Evolutionary conservation across 768 basidiomycete species (phyloP).

Genomic region (Rubroboletus pulcherrimus): DNA sequence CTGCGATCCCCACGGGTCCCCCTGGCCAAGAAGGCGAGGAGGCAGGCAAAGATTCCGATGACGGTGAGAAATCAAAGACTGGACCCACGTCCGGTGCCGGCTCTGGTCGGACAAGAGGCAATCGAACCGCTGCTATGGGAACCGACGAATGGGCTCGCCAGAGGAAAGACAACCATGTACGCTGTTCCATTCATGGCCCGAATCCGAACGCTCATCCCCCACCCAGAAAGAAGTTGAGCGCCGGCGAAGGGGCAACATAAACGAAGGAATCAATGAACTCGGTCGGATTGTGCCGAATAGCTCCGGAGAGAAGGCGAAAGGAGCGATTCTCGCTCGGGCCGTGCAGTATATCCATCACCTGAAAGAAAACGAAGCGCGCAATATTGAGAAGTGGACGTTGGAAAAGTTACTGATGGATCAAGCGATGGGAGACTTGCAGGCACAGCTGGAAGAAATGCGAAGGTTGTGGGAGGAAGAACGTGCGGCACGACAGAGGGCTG

Average conservation of each 20-base stretch:
- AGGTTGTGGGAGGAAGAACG: slow-evolving; percentile 81
- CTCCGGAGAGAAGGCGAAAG: slow-evolving; percentile 85
- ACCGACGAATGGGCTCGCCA: slow-evolving; percentile 78
- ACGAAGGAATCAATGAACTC: slow-evolving; percentile 92
- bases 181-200: slow-evolving; percentile 21
- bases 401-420: slow-evolving; percentile 92
- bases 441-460: slow-evolving; percentile 78
- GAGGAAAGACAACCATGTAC: slow-evolving; percentile 78
- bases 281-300: slow-evolving; percentile 85
- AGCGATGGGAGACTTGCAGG: slow-evolving; percentile 83
- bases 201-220: neutral
- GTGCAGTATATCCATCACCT: slow-evolving; percentile 91
- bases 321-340: slow-evolving; percentile 81
- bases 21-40: slow-evolving; percentile 22
- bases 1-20: slow-evolving; percentile 15
- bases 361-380: slow-evolving; percentile 85
- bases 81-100: slow-evolving; percentile 28
- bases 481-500: slow-evolving; percentile 50
- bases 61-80: slow-evolving; percentile 22
- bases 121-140: slow-evolving; percentile 60
- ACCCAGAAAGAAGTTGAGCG: slow-evolving; percentile 96
- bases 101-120: slow-evolving; percentile 45
- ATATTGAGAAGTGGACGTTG: slow-evolving; percentile 91
- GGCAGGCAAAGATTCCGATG: slow-evolving; percentile 26
- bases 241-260: slow-evolving; percentile 90